Evolutionary conservation across 2,329 filamentous ascomycete species (phyloP), one percentile per base, ranked within the genome.

Genomic region (Fusarium torreyae): DNA sequence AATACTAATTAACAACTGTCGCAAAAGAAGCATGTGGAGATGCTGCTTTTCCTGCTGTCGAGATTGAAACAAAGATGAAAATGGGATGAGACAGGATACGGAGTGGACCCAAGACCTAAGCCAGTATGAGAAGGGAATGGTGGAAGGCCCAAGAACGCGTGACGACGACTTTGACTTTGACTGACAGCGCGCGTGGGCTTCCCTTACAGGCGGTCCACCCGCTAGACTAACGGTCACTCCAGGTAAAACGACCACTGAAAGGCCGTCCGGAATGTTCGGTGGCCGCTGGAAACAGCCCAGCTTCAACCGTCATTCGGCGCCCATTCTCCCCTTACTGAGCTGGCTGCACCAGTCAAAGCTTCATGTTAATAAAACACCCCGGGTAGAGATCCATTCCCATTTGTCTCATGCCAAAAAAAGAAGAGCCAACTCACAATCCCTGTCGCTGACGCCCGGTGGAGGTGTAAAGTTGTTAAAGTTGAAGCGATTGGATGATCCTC

Each of bases 61-160:
- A 63, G 67, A 69, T 70, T 67, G 66, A 69, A 69, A 70, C 63
- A 69, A 69, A 53, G 24, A 54, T 70, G 66, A 63, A 58, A 62
- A 45, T 63, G 57, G 61, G 50, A 52, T 66, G 50, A 57, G 62
- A 66, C 50, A 40, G 54, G 33, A 44, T 48, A 38, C 49, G 22
- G 54, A 67, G 67, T 69, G 66, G 66, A 51, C 52, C 62, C 10
- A 46, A 31, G 61, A 51, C 52, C 62, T 4, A 46, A 31, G n/a
- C 62, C 62, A 65, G 42, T 48, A 59, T 65, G 50, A 66, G 55
- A 69, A 49, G 40, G 63, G 60, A 63, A 65, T 39, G 63, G 65
- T 52, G 59, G 57, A 66, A 56, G 48, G 54, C 42, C 36, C 45
- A 28, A 42, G 39, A 51, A 51, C 65, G 40, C 55, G 66, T 69